Conservation (phyloP, 2,329 filamentous ascomycete species). For the Fusarium torreyae region DNA sequence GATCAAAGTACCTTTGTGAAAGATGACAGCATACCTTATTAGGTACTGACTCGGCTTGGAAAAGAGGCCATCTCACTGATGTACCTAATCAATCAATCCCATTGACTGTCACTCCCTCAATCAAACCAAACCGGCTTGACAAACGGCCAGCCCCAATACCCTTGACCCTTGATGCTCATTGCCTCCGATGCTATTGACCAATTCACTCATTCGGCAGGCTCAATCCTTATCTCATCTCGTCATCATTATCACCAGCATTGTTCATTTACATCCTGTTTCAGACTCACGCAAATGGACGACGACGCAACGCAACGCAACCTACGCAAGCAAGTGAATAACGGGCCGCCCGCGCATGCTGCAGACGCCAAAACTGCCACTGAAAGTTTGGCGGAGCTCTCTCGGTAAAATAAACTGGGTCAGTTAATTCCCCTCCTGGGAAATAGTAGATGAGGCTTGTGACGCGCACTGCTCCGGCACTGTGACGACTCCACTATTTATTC, state of each 20-base stretch:
- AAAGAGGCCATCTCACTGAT: slow-evolving; percentile 14
- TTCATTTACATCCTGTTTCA: slow-evolving; percentile 32
- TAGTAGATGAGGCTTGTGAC: slow-evolving; percentile 31
- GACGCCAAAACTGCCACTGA: slow-evolving; percentile 39
- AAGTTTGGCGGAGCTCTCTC: slow-evolving; percentile 46
- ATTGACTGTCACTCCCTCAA: slow-evolving; percentile 30
- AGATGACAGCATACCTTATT: slow-evolving; percentile 21
- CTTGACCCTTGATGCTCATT: slow-evolving; percentile 37
- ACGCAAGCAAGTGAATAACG: slow-evolving; percentile 16
- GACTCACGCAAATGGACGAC: slow-evolving; percentile 32
- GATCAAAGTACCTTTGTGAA: slow-evolving; percentile 6
- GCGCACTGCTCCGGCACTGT: slow-evolving; percentile 38
- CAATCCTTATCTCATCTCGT: slow-evolving; percentile 44
- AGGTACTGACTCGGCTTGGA: neutral
- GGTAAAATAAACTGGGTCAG: slow-evolving; percentile 48
- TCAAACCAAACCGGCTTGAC: slow-evolving; percentile 38
- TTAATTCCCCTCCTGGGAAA: slow-evolving; percentile 37
- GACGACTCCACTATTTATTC: slow-evolving; percentile 42
- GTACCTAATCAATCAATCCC: slow-evolving; percentile 13
- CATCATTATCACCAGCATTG: slow-evolving; percentile 40
- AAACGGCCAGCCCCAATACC: slow-evolving; percentile 40
- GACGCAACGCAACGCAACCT: slow-evolving; percentile 27
- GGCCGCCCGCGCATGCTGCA: slow-evolving; percentile 27
- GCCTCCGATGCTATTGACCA: slow-evolving; percentile 20
- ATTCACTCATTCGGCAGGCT: slow-evolving; percentile 17